phyloP scores from a whole-genome alignment of 768 basidiomycete genomes.

The Tricholoma bakamatsutake region DNA sequence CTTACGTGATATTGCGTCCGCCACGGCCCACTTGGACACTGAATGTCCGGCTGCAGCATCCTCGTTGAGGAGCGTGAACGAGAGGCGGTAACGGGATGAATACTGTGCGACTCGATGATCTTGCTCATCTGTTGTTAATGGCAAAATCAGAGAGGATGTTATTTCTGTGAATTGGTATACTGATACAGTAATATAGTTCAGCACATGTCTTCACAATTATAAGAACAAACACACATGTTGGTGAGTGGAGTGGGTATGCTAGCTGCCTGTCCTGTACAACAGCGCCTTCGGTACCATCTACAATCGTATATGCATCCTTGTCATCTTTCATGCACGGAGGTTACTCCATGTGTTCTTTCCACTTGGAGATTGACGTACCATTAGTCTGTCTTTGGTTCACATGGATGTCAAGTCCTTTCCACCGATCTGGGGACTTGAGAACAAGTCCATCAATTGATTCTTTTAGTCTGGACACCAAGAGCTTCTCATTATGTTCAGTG shows the following conservation, averaged over 20 bases:
- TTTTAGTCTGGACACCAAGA: conserved; percentile 16
- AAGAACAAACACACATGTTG: conserved; percentile 13
- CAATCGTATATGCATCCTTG: conserved; percentile 19
- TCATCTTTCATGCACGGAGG: conserved; percentile 2
- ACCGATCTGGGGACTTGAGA: conserved; percentile 21
- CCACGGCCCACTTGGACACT: conserved; percentile 69
- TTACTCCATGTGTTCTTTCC: background rate
- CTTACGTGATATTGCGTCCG: conserved; percentile 58
- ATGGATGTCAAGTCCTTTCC: conserved; percentile 39
- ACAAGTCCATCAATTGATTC: conserved; percentile 20
- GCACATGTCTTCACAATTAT: background rate
- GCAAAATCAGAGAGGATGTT: conserved; percentile 33
- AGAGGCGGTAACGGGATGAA: conserved; percentile 74
- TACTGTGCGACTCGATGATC: conserved; percentile 62
- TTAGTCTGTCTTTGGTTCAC: conserved; percentile 20
- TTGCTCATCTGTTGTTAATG: conserved; percentile 36
- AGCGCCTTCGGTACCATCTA: conserved; percentile 9
- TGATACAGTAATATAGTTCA: conserved; percentile 1
- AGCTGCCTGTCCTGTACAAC: conserved; percentile 24
- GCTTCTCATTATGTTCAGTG: conserved; percentile 1
- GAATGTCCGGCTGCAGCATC: conserved; percentile 64
- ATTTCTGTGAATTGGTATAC: conserved; percentile 22
- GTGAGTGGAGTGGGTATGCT: conserved; percentile 21
- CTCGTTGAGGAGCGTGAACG: conserved; percentile 93
- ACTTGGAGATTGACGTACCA: conserved; percentile 26